Evolutionary conservation across 148 eudicot species (phyloP), one percentile per base, ranked within the genome.

Genomic region (Chenopodium album): DNA sequence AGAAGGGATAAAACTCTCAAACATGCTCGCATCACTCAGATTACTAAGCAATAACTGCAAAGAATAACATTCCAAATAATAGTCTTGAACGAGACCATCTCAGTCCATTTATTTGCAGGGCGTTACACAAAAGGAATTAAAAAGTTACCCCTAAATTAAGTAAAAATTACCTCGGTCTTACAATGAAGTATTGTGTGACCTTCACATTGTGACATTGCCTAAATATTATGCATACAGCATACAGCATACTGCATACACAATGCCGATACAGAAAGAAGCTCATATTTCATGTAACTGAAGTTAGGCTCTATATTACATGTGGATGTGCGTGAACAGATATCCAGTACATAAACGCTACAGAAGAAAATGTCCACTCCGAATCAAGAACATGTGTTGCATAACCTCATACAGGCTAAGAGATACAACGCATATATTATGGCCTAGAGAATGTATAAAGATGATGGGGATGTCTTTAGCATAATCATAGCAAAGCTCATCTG

Each of bases 401-500:
- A 44, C 19, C 56, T 73, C 68, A 64, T 64, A 74, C 32, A 46
- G 0, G 14, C 22, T 79, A 22, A 3, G 79, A 64, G 37, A 19
- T 47, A 78, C 74, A 65, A 23, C 64, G 56, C 52, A 69, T 19
- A 66, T 23, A 29, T 34, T 86, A 92, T 71, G 47, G 56, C 75
- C 75, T 10, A 0, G 64, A 84, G 86, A 77, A 88, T 91, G 85
- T 92, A 92, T 17, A 91, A 93, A 92, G 71, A 94, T 68, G 77
- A 87, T 89, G 46, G 95, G 97, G 68, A 89, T 87, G 82, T 91
- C 92, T 0, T 92, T 80, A 56, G 91, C 92, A 76, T 85, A 87
- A 60, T 85, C 5, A 72, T 41, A 47, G 13, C 60, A 47, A 47
- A 75, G 12, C 34, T 83, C 87, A 94, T 69, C 86, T 84, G 79